A percentile compares a stretch with the other conserved stretches of the same genome.
Evolutionary conservation across 2,329 filamentous ascomycete genomes (phyloP).

Genomic region (Pseudocercospora ulei): DNA sequence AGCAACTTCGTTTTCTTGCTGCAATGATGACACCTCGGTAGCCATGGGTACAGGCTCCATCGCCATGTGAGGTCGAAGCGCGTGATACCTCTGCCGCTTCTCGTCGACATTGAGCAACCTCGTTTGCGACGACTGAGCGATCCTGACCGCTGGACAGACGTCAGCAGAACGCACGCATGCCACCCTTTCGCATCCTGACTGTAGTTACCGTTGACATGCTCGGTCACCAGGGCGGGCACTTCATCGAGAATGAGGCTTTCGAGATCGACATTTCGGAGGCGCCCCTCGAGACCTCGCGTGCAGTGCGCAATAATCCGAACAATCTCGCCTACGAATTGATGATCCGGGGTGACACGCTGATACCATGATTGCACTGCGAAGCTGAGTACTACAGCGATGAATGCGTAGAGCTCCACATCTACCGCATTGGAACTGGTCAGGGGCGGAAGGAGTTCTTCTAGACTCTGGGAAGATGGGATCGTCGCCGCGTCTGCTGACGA

Average conservation of each 20-base stretch:
- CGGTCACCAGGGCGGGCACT: constrained; percentile 68
- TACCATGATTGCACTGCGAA: constrained; percentile 95
- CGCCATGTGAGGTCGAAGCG: constrained; percentile 68
- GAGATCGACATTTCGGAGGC: constrained; percentile 70
- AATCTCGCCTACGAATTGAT: constrained; percentile 76
- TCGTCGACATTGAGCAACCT: constrained; percentile 10
- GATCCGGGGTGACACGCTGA: constrained; percentile 79
- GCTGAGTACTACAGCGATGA: constrained; percentile 78
- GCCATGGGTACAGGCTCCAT: constrained; percentile 62
- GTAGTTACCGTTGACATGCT: constrained; percentile 65
- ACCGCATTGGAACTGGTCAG: constrained; percentile 90
- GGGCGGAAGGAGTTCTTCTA: constrained; percentile 76
- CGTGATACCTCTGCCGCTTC: constrained; percentile 53
- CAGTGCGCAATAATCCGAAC: constrained; percentile 87
- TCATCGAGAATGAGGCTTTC: constrained; percentile 79
- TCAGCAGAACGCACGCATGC: constrained; percentile 22
- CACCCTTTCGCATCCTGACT: background rate
- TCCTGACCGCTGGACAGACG: constrained; percentile 22
- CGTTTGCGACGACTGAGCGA: constrained; percentile 13
- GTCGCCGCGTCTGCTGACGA: constrained; percentile 6
- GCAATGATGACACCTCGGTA: constrained; percentile 39
- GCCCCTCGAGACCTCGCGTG: constrained; percentile 76
- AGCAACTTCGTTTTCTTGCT: constrained; percentile 64
- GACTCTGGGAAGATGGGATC: constrained; percentile 45
- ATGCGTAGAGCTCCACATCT: constrained; percentile 83